phyloP scores from a whole-genome alignment of 352 stramenopile species.

The Thraustotheca clavata region DNA sequence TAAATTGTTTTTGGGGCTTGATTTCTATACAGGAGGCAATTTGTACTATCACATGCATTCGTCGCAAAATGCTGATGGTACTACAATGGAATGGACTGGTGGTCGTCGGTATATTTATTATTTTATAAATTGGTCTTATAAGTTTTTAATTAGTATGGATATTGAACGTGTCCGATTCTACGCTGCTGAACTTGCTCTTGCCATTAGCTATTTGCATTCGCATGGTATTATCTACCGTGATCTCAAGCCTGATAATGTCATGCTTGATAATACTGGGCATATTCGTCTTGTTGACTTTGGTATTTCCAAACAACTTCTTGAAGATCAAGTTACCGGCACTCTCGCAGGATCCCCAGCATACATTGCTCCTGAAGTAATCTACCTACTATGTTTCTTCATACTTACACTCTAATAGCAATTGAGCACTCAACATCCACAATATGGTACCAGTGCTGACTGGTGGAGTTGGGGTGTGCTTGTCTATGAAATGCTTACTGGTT shows the following conservation, averaged over 20 bases:
- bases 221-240: slow-evolving; percentile 84
- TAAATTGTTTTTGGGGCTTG: slow-evolving; percentile 86
- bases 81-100: slow-evolving; percentile 38
- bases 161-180: slow-evolving; percentile 77
- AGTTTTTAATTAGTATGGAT: slow-evolving; percentile 23
- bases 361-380: slow-evolving; percentile 66
- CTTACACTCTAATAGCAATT: slow-evolving; percentile 31
- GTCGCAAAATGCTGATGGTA: slow-evolving; percentile 41
- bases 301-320: slow-evolving; percentile 78
- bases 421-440: slow-evolving; percentile 74
- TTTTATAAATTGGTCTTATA: background rate
- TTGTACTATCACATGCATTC: slow-evolving; percentile 85
- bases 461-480: slow-evolving; percentile 87
- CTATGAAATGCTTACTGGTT: slow-evolving; percentile 85
- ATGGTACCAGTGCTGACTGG: slow-evolving; percentile 85
- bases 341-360: slow-evolving; percentile 76
- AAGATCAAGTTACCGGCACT: slow-evolving; percentile 59
- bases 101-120: slow-evolving; percentile 33
- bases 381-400: no score
- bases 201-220: slow-evolving; percentile 78
- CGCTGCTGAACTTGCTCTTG: slow-evolving; percentile 76
- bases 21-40: slow-evolving; percentile 84
- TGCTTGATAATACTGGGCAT: slow-evolving; percentile 81
- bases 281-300: slow-evolving; percentile 86
- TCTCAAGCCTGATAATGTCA: slow-evolving; percentile 85